These are phyloP conservation scores for Austroboletus rostrupii DNA, from an alignment of 1,284 basidiomycete species.

Conservation along the genomic window DNA sequence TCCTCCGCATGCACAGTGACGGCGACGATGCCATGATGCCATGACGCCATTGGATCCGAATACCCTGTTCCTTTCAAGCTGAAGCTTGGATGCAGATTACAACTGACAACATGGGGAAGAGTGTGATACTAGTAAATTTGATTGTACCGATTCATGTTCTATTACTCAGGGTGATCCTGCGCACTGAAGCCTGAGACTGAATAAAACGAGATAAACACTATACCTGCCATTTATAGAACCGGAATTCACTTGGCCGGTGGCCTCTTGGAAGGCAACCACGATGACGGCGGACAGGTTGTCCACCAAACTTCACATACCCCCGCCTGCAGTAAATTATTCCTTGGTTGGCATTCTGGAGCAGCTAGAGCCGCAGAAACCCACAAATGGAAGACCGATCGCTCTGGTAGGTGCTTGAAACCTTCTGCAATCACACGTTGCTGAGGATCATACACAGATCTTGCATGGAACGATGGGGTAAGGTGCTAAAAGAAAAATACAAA, in stretches of 20 bases:
- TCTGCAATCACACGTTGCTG: slow-evolving; percentile 3
- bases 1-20: too few relatives aligned
- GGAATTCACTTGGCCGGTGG: neutral
- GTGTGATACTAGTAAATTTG: too few relatives aligned
- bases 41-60: too few relatives aligned
- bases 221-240: slow-evolving; percentile 24
- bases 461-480: slow-evolving; percentile 74
- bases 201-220: slow-evolving; percentile 15
- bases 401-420: slow-evolving; percentile 44
- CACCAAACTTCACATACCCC: slow-evolving; percentile 55
- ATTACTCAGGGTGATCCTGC: too few relatives aligned
- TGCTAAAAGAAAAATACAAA: neutral
- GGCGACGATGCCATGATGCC: too few relatives aligned
- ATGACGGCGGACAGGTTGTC: slow-evolving; percentile 37
- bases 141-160: too few relatives aligned
- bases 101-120: neutral
- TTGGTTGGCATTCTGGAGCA: slow-evolving; percentile 67
- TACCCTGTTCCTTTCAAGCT: too few relatives aligned
- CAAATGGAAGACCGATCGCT: slow-evolving; percentile 58
- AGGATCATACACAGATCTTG: slow-evolving; percentile 49
- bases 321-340: slow-evolving; percentile 44
- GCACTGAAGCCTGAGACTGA: neutral
- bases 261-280: slow-evolving; percentile 14
- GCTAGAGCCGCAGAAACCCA: slow-evolving; percentile 44
- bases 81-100: too few relatives aligned